phyloP scores from a whole-genome alignment of 768 basidiomycete genomes.

The Termitomyces sp. region DNA sequence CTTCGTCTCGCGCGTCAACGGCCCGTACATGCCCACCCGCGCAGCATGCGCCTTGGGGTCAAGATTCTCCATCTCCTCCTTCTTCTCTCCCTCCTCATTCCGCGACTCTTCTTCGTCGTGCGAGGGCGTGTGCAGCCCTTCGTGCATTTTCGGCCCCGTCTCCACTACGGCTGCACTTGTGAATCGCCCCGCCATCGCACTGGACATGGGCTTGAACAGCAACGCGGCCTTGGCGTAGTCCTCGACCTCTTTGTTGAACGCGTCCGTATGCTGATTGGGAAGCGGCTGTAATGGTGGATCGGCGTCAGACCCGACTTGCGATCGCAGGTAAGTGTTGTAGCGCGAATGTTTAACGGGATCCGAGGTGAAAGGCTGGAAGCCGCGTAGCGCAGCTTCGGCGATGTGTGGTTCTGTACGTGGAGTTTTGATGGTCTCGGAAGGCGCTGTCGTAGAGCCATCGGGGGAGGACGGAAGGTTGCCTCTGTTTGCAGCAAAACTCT shows the following conservation, averaged over 20 bases:
- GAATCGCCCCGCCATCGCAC: constrained; percentile 94
- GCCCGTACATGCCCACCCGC: constrained; percentile 83
- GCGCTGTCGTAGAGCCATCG: constrained; percentile 17
- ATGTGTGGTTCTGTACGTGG: constrained; percentile 70
- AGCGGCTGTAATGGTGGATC: constrained; percentile 46
- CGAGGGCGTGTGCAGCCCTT: constrained; percentile 64
- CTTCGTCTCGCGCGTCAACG: constrained; percentile 69
- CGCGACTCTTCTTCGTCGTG: constrained; percentile 38
- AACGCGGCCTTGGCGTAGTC: constrained; percentile 86
- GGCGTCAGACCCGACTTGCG: constrained; percentile 54
- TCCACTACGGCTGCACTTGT: constrained; percentile 77
- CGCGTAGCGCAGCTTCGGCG: constrained; percentile 81
- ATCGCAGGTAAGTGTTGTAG: constrained; percentile 76
- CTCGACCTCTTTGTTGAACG: constrained; percentile 75
- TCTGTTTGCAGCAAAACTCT: constrained; percentile 43
- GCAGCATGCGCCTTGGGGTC: constrained; percentile 82
- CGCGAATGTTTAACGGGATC: constrained; percentile 79
- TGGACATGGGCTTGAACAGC: constrained; percentile 88
- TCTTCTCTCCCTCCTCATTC: constrained; percentile 36
- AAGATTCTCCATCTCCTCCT: constrained; percentile 50
- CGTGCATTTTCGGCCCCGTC: constrained; percentile 50
- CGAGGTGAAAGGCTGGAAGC: constrained; percentile 84
- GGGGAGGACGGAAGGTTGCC: constrained; percentile 9
- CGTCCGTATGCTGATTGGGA: constrained; percentile 56
- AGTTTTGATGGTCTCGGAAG: constrained; percentile 28